Evolutionary conservation across 2,329 filamentous ascomycete species (phyloP), one percentile per base, ranked within the genome.

Genomic region (Fusarium acutatum): DNA sequence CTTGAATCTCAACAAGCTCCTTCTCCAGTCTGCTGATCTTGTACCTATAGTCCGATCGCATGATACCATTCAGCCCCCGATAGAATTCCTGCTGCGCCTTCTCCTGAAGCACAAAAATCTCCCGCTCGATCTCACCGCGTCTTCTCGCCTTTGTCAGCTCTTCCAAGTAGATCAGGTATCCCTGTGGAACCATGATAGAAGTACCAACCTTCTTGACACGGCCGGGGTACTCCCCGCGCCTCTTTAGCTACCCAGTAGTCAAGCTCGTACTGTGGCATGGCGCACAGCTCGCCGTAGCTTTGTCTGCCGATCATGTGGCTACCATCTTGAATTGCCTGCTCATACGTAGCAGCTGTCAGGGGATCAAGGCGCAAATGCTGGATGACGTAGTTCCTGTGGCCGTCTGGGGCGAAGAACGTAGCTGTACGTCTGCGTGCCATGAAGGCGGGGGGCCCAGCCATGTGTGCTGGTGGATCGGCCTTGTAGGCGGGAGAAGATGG

Each of bases 321-420:
- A 0, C 24, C 20, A 1, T 54, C 24, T 0, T 28, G 3, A 5
- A 54, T 54, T 0, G 50, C 50, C 20, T 28, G 24, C 9, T 54
- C 34, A 4, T 28, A 54, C 1, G 2, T 10, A 0, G 24, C 50
- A 0, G 15, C 34, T 7, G 50, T 54, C 7, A 5, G 7, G 0
- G 34, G 34, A 14, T 38, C 24, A 2, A 54, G 14, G 3, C 6
- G 7, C 20, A 37, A 2, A 10, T 28, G 34, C 20, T n/a, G 5
- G 4, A 18, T 13, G 4, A 28, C 34, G 11, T 13, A 54, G 18
- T 13, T 6, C 17, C 5, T 38, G 6, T 34, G 34, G 10, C 24
- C 34, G 2, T 38, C 20, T 8, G n/a, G 18, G 2, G 18, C 38
- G 24, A 53, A 38, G 24, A 38, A 26, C 0, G 3, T 8, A 2